These are phyloP conservation scores for Schoenoplectus tabernaemontani DNA, from an alignment of 202 grass and related monocot genomes.

Conservation along the genomic window DNA sequence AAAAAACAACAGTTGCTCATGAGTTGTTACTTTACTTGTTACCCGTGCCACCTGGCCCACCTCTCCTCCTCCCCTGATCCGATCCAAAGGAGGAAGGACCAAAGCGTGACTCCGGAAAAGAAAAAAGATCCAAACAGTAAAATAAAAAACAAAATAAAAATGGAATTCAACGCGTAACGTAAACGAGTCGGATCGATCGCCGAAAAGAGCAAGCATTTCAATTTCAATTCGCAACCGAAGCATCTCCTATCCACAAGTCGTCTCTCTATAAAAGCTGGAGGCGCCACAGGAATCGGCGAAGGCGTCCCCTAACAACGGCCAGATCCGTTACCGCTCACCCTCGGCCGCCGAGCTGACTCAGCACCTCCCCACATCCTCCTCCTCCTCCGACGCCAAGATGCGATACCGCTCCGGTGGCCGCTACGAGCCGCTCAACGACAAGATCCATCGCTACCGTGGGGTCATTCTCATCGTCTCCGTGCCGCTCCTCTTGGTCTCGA, in stretches of 20 bases:
- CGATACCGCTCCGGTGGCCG: constrained; percentile 37
- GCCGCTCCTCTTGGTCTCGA: constrained; percentile 57
- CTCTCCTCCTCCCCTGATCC: not conserved
- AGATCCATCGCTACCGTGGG: constrained; percentile 63
- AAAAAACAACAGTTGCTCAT: not conserved
- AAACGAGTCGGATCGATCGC: constrained; percentile 8
- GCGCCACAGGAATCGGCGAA: constrained; percentile 51
- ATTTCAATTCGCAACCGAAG: not conserved
- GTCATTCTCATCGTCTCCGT: constrained; percentile 57
- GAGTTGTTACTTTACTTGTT: not conserved
- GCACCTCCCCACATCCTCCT: constrained; percentile 16
- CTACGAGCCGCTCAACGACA: constrained; percentile 49
- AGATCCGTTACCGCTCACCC: constrained; percentile 64
- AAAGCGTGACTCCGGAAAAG: too few relatives aligned
- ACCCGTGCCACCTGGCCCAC: not conserved
- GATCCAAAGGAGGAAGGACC: not conserved
- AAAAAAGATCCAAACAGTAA: not conserved
- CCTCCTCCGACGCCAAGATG: constrained; percentile 43
- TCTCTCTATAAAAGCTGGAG: constrained; percentile 58
- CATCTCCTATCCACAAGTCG: constrained; percentile 29
- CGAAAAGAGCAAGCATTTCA: constrained; percentile 14
- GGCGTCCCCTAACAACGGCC: constrained; percentile 57
- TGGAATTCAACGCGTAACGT: constrained; percentile 16
- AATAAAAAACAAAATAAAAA: too few relatives aligned
- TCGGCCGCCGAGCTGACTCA: constrained; percentile 34